Evolutionary conservation across 495 filamentous ascomycete species (phyloP).

Genomic region (Sphaerosporella brunnea): DNA sequence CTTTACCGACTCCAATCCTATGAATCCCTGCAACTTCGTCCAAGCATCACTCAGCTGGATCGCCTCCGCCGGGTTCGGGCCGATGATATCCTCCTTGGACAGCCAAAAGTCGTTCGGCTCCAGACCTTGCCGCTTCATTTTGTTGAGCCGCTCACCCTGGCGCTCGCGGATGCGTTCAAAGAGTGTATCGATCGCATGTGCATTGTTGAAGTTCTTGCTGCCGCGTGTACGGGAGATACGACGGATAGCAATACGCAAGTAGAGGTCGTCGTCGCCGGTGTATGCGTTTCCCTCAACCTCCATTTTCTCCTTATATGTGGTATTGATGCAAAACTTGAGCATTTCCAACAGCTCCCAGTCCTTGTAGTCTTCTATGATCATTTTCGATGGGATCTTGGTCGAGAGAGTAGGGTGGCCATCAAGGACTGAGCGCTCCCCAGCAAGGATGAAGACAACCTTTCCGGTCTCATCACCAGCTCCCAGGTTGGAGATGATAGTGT

Average conservation of each 20-base stretch:
- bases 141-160: slow-evolving; percentile 36
- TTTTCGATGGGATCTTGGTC: slow-evolving; percentile 46
- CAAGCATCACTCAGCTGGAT: slow-evolving; percentile 34
- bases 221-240: slow-evolving; percentile 36
- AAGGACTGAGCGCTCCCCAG: slow-evolving; percentile 45
- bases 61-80: slow-evolving; percentile 38
- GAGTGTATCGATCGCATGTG: slow-evolving; percentile 39
- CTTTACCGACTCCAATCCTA: slow-evolving; percentile 42
- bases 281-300: slow-evolving; percentile 38
- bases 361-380: slow-evolving; percentile 53
- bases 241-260: slow-evolving; percentile 38
- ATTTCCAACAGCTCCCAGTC: slow-evolving; percentile 47
- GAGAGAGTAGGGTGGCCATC: slow-evolving; percentile 57
- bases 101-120: slow-evolving; percentile 28
- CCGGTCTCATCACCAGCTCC: too few relatives aligned
- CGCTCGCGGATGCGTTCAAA: slow-evolving; percentile 34
- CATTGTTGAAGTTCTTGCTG: slow-evolving; percentile 37
- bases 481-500: too few relatives aligned
- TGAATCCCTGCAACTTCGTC: slow-evolving; percentile 37
- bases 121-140: slow-evolving; percentile 25
- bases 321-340: slow-evolving; percentile 31
- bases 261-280: slow-evolving; percentile 40
- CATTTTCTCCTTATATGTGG: slow-evolving; percentile 33
- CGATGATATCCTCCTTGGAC: slow-evolving; percentile 40
- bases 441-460: slow-evolving; percentile 58